A percentile compares a stretch with the other conserved stretches of the same genome.
These are phyloP conservation scores for Penicillium sp. DNA, from an alignment of 2,329 filamentous ascomycete species.

Conservation along the genomic window DNA sequence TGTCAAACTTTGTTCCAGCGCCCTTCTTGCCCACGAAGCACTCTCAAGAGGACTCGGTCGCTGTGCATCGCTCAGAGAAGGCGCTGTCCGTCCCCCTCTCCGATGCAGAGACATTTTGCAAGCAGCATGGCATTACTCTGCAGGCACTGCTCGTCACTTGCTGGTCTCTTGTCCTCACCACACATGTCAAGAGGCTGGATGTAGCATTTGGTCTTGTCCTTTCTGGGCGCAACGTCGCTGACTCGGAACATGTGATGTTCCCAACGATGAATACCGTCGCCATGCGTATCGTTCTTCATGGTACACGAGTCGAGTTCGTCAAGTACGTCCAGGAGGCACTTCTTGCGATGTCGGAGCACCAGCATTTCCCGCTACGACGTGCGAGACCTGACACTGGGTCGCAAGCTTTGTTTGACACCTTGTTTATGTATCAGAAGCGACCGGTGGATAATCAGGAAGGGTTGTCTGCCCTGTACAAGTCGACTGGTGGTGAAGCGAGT, in stretches of 20 bases:
- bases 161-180: constrained; percentile 72
- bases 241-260: constrained; percentile 70
- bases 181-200: constrained; percentile 66
- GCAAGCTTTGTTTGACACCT: constrained; percentile 59
- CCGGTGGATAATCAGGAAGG: constrained; percentile 34
- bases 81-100: constrained; percentile 35
- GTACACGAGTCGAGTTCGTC: constrained; percentile 65
- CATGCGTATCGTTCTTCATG: constrained; percentile 72
- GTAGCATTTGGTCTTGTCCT: constrained; percentile 81
- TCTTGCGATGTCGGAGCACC: constrained; percentile 66
- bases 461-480: constrained; percentile 57
- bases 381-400: constrained; percentile 58
- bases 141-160: constrained; percentile 76
- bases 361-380: constrained; percentile 75
- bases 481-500: constrained; percentile 64
- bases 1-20: constrained; percentile 55
- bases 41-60: constrained; percentile 10
- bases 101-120: constrained; percentile 63
- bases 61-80: constrained; percentile 32
- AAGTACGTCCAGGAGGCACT: constrained; percentile 73
- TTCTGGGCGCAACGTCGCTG: constrained; percentile 77
- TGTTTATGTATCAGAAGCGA: constrained; percentile 68
- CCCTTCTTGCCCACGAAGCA: constrained; percentile 40
- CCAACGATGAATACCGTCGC: constrained; percentile 92
- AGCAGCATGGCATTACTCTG: constrained; percentile 65